A percentile compares a stretch with the other conserved stretches of the same genome.
phyloP scores from a whole-genome alignment of 768 basidiomycete genomes.

The Cystobasidium tubakii region DNA sequence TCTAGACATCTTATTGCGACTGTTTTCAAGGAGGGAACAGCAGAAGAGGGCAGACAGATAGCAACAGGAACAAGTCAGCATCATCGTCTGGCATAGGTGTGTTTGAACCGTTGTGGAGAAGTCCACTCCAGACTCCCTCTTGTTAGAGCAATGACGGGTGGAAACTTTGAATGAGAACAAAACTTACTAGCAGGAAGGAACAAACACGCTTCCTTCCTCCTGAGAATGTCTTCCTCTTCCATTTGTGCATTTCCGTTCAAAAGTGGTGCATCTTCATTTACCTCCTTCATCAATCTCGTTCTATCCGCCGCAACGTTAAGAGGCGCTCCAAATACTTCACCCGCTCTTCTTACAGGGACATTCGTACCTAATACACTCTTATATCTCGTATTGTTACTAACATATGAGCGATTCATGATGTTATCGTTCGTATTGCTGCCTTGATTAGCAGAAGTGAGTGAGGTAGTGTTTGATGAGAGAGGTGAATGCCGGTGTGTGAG shows the following conservation, averaged over 20 bases:
- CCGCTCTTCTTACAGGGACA: slow-evolving; percentile 15
- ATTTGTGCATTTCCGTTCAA: background rate
- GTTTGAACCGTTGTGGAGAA: too few relatives aligned
- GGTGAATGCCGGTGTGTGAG: background rate
- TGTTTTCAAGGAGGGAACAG: background rate
- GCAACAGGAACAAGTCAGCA: background rate
- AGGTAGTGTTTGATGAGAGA: background rate
- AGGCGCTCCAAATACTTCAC: slow-evolving; percentile 33
- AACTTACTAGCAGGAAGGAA: slow-evolving; percentile 33
- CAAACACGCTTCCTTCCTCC: slow-evolving; percentile 15
- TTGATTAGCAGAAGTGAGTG: background rate
- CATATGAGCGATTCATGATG: background rate
- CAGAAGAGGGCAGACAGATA: background rate
- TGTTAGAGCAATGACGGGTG: background rate
- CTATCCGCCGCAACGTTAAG: slow-evolving; percentile 25
- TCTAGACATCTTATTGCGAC: slow-evolving; percentile 38
- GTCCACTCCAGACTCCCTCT: too few relatives aligned
- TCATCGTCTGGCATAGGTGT: too few relatives aligned
- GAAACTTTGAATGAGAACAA: background rate
- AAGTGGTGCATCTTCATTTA: background rate
- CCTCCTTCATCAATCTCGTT: background rate
- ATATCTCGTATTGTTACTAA: background rate
- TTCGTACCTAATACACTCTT: background rate
- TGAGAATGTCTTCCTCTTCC: background rate
- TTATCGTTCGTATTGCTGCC: background rate